Conservation (phyloP, 164 flowering plant genomes). For the Saururus chinensis region DNA sequence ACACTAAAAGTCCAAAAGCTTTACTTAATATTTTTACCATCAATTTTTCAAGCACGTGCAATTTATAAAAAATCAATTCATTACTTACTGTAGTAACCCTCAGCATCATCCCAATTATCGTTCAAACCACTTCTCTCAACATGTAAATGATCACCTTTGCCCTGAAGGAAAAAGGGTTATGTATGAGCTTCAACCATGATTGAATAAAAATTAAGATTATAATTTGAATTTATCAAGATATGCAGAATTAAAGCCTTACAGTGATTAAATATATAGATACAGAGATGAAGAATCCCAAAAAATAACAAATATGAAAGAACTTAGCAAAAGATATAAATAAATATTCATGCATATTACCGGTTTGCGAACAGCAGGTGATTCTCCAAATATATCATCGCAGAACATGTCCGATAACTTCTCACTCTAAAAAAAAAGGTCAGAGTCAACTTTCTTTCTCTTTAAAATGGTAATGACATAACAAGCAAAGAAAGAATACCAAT, state of each 20-base stretch:
- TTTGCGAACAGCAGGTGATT: conserved; percentile 81
- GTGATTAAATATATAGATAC: too few species aligned
- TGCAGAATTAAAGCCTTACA: not conserved
- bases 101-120: conserved; percentile 99
- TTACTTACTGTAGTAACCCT: conserved; percentile 93
- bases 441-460: too few species aligned
- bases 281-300: too few species aligned
- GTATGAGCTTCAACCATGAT: not conserved
- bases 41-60: not conserved
- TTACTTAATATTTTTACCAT: not conserved
- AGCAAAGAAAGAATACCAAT: too few species aligned
- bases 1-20: not conserved
- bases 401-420: conserved; percentile 62
- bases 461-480: too few species aligned
- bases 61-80: not conserved
- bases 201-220: not conserved
- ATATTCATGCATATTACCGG: conserved; percentile 23
- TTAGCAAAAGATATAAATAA: not conserved
- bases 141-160: conserved; percentile 58
- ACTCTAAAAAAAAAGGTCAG: conserved; percentile 38
- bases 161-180: conserved; percentile 41
- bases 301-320: not conserved
- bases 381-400: conserved; percentile 98
- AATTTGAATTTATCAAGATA: not conserved
- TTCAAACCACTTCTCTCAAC: conserved; percentile 77